Conservation (phyloP, 331 rosid genomes). For the Quercus lobata region DNA sequence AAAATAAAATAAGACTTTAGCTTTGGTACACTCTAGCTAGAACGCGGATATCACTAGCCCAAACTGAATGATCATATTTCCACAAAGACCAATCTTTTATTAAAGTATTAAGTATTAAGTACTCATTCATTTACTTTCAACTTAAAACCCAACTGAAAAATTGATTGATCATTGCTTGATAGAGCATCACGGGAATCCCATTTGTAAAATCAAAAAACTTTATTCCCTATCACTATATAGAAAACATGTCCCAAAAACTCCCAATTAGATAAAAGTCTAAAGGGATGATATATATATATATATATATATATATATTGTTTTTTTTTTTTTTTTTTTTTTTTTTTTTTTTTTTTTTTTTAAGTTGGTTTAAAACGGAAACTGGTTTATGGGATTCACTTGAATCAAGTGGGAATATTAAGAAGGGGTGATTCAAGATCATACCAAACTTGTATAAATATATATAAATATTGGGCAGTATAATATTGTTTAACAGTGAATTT, state of each 20-base stretch:
- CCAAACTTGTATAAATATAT: background rate
- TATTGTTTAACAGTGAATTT: too few species aligned
- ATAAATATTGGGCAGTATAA: too few species aligned
- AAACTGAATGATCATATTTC: background rate
- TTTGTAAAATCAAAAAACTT: background rate
- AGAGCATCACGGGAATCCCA: background rate
- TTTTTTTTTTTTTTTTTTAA: fast-evolving
- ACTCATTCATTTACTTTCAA: background rate
- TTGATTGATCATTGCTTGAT: background rate
- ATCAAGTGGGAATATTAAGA: background rate
- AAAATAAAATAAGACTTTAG: background rate
- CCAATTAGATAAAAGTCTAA: too few species aligned
- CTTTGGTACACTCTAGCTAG: too few species aligned
- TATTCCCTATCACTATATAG: background rate
- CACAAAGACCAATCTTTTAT: background rate
- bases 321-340: fast-evolving
- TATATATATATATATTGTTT: too few species aligned
- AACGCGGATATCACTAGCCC: background rate
- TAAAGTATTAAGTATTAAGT: background rate
- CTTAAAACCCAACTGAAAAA: background rate
- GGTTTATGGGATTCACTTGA: background rate
- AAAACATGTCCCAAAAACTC: background rate
- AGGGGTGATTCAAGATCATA: background rate
- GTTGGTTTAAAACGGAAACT: background rate
- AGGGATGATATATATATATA: too few species aligned